A percentile compares a stretch with the other conserved stretches of the same genome.
Evolutionary conservation across 2,329 filamentous ascomycete species (phyloP).

Genomic region (Aspergillus neoniger): DNA sequence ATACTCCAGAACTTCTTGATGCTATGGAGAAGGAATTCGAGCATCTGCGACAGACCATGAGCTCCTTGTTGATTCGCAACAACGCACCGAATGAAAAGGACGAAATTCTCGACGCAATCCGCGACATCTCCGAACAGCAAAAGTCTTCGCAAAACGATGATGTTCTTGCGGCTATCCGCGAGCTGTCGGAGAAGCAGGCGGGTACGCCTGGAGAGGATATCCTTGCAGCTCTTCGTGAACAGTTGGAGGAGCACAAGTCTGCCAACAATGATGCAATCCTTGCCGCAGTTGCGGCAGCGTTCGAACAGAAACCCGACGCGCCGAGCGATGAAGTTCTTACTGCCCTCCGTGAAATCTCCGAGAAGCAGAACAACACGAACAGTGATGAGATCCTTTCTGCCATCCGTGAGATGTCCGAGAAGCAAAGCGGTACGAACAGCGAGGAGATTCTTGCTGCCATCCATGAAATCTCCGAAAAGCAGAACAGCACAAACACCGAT

Average conservation of each 20-base stretch:
- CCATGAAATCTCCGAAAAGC: not conserved
- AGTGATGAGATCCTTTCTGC: not conserved
- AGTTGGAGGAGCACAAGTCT: not conserved
- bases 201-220: not conserved
- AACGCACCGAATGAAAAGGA: constrained; percentile 59
- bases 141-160: constrained; percentile 31
- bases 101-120: constrained; percentile 63
- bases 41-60: constrained; percentile 75
- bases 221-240: not conserved
- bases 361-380: not conserved
- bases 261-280: not conserved
- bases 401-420: not conserved
- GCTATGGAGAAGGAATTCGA: constrained; percentile 81
- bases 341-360: not conserved
- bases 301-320: not conserved
- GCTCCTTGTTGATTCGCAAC: constrained; percentile 66
- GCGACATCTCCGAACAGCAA: constrained; percentile 47
- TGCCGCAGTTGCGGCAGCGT: not conserved
- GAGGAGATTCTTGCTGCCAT: not conserved
- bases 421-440: not conserved
- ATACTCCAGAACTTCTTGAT: constrained; percentile 69
- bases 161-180: not conserved
- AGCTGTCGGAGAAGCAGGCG: not conserved
- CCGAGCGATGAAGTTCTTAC: not conserved
- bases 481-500: not conserved